These are phyloP conservation scores for Chaetomium sp. DNA, from an alignment of 2,329 filamentous ascomycete genomes.

Conservation along the genomic window DNA sequence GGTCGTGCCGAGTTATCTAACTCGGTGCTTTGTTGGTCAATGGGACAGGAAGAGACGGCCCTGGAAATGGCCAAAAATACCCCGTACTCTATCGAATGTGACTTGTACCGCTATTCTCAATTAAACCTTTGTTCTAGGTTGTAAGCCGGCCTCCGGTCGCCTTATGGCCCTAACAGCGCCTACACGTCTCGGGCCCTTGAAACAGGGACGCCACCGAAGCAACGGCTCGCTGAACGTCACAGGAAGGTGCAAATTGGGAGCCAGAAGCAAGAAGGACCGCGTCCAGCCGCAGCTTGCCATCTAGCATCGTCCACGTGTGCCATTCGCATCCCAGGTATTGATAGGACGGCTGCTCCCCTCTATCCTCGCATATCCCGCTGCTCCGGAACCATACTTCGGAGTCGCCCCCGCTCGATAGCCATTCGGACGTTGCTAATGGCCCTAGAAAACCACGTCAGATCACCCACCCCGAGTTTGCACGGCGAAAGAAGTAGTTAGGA, in stretches of 20 bases:
- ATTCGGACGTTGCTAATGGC: conserved; percentile 68
- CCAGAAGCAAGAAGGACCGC: not conserved
- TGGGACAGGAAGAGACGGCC: not conserved
- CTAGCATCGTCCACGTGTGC: not conserved
- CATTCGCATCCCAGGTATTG: not conserved
- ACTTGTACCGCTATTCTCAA: not conserved
- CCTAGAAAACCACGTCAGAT: conserved; percentile 35
- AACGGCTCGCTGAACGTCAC: too few species aligned
- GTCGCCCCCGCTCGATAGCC: conserved; percentile 62
- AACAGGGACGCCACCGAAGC: too few species aligned
- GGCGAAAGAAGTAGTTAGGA: not conserved
- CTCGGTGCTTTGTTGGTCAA: not conserved
- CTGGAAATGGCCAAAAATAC: not conserved
- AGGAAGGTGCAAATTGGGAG: not conserved
- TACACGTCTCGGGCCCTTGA: not conserved
- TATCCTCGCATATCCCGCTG: conserved; percentile 49
- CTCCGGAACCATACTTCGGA: conserved; percentile 73
- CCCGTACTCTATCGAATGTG: not conserved
- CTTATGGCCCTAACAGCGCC: not conserved
- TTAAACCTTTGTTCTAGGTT: not conserved
- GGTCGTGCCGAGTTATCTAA: not conserved
- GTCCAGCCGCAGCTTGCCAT: not conserved
- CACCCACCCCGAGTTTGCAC: not conserved
- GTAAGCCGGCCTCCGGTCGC: not conserved
- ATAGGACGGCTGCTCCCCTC: not conserved